Evolutionary conservation across 495 filamentous ascomycete species (phyloP).

Genomic region (Aspergillus panamensis): DNA sequence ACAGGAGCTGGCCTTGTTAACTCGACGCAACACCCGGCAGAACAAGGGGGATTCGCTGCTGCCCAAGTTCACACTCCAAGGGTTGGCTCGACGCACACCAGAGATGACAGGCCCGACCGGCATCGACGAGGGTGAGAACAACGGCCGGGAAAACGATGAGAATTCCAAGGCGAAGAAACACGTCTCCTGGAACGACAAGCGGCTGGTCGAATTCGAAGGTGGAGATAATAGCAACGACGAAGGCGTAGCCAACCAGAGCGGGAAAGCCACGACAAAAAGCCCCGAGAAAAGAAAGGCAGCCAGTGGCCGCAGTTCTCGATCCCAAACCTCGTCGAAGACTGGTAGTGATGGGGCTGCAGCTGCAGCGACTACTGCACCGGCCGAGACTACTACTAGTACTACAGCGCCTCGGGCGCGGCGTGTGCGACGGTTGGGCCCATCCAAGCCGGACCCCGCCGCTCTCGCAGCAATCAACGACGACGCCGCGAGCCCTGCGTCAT

Average conservation of each 20-base stretch:
- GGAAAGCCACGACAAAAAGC: conserved; percentile 9
- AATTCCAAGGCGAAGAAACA: conserved; percentile 24
- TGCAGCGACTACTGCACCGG: conserved; percentile 27
- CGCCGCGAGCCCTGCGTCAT: no score
- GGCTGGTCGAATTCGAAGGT: conserved; percentile 36
- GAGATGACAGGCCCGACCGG: neutral
- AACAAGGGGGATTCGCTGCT: conserved; percentile 54
- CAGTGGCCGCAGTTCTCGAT: conserved; percentile 28
- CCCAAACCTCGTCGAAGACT: conserved; percentile 22
- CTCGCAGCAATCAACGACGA: neutral
- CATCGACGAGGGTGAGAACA: conserved; percentile 6
- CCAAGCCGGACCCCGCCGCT: conserved; percentile 18
- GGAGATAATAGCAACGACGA: conserved; percentile 20
- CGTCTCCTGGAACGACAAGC: conserved; percentile 46
- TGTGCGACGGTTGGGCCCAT: conserved; percentile 36
- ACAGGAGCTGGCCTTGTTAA: conserved; percentile 53
- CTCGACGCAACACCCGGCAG: conserved; percentile 53
- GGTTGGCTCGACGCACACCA: conserved; percentile 30
- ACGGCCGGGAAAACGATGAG: conserved; percentile 1
- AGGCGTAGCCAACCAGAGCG: conserved; percentile 17
- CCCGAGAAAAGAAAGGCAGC: conserved; percentile 28
- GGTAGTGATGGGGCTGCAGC: conserved; percentile 19
- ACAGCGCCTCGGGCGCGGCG: conserved; percentile 35
- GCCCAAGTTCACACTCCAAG: conserved; percentile 45
- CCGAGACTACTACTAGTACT: no score